Evolutionary conservation across 768 basidiomycete genomes (phyloP), one percentile per base, ranked within the genome.

Genomic region (Mycena rebaudengoi): DNA sequence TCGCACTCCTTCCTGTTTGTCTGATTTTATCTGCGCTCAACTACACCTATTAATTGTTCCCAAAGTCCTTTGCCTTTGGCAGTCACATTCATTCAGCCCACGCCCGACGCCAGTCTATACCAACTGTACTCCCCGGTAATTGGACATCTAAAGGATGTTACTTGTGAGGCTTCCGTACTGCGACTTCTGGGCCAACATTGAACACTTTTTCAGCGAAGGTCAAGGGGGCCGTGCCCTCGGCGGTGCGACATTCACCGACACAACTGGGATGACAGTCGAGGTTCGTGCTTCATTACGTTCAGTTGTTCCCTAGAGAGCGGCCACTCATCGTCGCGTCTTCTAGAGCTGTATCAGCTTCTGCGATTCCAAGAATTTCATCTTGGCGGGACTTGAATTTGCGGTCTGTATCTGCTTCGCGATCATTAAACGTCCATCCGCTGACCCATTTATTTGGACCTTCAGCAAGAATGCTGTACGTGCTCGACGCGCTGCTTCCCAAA

Each of bases 341-440:
- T 45, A 68, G 66, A 61, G 54, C 49, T 87, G 85, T 69, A 81
- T 86, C 62, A 68, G 64, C 30, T 87, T 83, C 69, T 87, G 85
- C 72, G 76, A 80, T 32, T 50, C 73, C 26, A 74, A 80, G 55
- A 69, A 73, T 16, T 91, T 80, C 71, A 75, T 88, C 58, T 91
- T 85, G 65, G 90, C 91, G 25, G 92, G 92, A 14, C 80, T 87
- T n/a, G 91, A 94, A 76, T 92, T 80, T 39, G 73, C 70, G 45
- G 76, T 76, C 62, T 62, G 73, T 65, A 21, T 49, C 41, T 58
- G 41, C 56, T 13, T 48, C n/a, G 40, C n/a, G n/a, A 56, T 29
- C 45, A 12, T 20, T 54, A 44, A 49, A 37, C 21, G 45, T 46
- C 8, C 45, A 7, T 35, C 64, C 29, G 43, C 55, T 71, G 21